phyloP scores from a whole-genome alignment of 2,329 filamentous ascomycete species.

The Diaporthe australafricana region DNA sequence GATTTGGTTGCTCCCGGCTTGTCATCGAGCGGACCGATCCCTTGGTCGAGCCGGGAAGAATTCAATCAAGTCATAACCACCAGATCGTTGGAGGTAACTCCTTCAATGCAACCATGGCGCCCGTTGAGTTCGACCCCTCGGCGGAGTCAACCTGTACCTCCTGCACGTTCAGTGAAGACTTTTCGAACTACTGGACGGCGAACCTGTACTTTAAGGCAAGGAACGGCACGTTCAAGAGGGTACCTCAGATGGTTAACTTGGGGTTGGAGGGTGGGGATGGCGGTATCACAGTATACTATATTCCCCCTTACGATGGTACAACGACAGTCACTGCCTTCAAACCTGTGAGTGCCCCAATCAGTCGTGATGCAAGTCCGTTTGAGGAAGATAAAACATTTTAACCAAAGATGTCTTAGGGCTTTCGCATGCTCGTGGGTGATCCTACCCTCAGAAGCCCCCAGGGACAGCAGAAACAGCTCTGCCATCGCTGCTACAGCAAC shows the following conservation, averaged over 20 bases:
- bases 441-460: constrained; percentile 34
- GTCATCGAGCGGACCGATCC: constrained; percentile 43
- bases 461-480: constrained; percentile 37
- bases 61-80: constrained; percentile 51
- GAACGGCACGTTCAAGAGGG: constrained; percentile 47
- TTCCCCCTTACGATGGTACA: constrained; percentile 48
- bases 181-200: constrained; percentile 48
- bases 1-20: constrained; percentile 43
- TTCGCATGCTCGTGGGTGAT: constrained; percentile 49
- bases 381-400: background rate
- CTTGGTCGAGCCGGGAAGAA: constrained; percentile 50
- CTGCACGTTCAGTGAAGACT: constrained; percentile 47
- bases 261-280: constrained; percentile 49
- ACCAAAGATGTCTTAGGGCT: constrained; percentile 43
- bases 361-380: background rate
- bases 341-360: constrained; percentile 43
- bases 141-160: constrained; percentile 37
- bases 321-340: constrained; percentile 53
- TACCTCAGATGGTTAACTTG: constrained; percentile 50
- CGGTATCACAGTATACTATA: constrained; percentile 52
- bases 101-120: constrained; percentile 52
- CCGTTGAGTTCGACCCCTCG: constrained; percentile 31
- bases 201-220: constrained; percentile 40
- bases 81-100: constrained; percentile 54
- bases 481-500: constrained; percentile 44